Conservation (phyloP, 257 asterid species). For the Lithospermum erythrorhizon region DNA sequence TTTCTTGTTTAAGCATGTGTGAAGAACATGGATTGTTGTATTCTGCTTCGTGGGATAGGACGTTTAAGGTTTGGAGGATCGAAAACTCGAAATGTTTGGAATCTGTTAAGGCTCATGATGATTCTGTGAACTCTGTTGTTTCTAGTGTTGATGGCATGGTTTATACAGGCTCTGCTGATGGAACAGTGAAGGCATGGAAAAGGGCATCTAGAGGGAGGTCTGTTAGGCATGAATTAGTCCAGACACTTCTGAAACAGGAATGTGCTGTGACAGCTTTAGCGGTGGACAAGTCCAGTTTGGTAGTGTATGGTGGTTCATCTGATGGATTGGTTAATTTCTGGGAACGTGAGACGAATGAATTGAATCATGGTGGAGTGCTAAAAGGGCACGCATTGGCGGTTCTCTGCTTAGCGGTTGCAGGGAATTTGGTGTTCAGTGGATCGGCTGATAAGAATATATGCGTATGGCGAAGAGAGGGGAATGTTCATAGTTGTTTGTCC, state of each 20-base stretch:
- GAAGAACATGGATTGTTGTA: conserved; percentile 27
- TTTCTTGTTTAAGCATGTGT: conserved; percentile 43
- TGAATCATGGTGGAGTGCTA: conserved; percentile 40
- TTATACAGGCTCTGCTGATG: conserved; percentile 63
- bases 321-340: conserved; percentile 57
- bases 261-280: conserved; percentile 54
- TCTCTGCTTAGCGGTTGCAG: conserved; percentile 41
- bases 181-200: conserved; percentile 49
- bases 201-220: conserved; percentile 24
- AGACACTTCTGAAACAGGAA: conserved; percentile 35
- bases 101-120: conserved; percentile 48
- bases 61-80: conserved; percentile 48
- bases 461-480: conserved; percentile 52
- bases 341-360: conserved; percentile 24
- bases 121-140: conserved; percentile 49
- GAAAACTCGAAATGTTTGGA: conserved; percentile 34
- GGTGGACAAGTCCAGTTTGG: conserved; percentile 17
- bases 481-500: conserved; percentile 28
- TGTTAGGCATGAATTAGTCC: conserved; percentile 18
- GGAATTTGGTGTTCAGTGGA: conserved; percentile 43
- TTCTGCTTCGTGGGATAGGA: conserved; percentile 66
- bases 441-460: conserved; percentile 48
- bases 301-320: conserved; percentile 48
- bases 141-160: conserved; percentile 27
- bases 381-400: conserved; percentile 56